Conservation (phyloP, 2,329 filamentous ascomycete genomes). For the Alternaria sp. region DNA sequence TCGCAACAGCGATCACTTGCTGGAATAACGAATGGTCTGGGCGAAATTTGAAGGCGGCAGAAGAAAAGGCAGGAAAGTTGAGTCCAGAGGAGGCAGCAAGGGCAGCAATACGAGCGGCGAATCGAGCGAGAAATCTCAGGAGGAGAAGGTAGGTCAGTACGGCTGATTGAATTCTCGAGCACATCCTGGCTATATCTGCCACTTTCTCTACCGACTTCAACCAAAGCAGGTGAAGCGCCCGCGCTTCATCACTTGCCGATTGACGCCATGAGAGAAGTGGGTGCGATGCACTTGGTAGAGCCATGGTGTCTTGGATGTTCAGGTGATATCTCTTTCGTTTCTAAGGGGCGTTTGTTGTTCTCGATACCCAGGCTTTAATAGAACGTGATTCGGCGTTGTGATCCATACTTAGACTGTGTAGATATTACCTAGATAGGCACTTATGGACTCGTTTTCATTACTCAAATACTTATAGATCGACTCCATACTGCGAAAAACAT, state of each 20-base stretch:
- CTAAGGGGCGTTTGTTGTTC: not conserved
- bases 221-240: too few species aligned
- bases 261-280: not conserved
- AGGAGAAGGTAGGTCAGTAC: too few species aligned
- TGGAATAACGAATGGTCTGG: constrained; percentile 26
- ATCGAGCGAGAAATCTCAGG: too few species aligned
- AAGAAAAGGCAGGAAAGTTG: not conserved
- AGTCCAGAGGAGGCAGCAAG: too few species aligned
- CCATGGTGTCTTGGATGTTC: not conserved
- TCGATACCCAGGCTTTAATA: not conserved
- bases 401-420: not conserved
- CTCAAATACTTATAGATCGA: too few species aligned
- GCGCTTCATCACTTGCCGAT: not conserved
- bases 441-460: too few species aligned
- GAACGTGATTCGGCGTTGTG: not conserved
- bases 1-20: constrained; percentile 19
- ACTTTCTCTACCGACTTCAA: too few species aligned
- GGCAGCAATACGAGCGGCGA: too few species aligned
- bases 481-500: too few species aligned
- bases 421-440: not conserved
- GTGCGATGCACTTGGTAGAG: too few species aligned
- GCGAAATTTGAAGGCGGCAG: constrained; percentile 2
- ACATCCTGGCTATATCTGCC: too few species aligned
- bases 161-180: too few species aligned
- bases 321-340: not conserved